Evolutionary conservation across 2,329 filamentous ascomycete species (phyloP), one percentile per base, ranked within the genome.

Genomic region (Alternaria novae-zelandiae): DNA sequence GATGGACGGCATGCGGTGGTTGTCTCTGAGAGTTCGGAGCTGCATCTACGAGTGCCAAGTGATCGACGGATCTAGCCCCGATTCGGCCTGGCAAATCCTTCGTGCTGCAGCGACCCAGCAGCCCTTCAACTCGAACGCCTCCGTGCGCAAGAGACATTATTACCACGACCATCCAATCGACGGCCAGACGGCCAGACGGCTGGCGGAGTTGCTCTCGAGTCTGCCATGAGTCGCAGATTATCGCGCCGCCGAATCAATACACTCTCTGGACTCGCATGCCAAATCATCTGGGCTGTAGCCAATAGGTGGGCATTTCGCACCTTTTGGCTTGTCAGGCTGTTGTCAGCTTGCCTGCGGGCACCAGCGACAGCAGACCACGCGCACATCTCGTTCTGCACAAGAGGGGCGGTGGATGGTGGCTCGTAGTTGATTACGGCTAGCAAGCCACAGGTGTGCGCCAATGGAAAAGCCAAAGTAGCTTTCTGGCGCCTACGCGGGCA

Each of bases 21-120:
- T 10, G 26, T 21, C 49, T n/a, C 13, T 30, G 17, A 17, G 20
- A 41, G 51, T 41, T 54, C 44, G 57, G 26, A 25, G 47, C 36
- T 59, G n/a, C 20, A 32, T 36, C 26, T 28, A 46, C 10, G 36
- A 59, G 26, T 50, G 26, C 49, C 56, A 56, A 32, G 36, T 30
- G 64, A 70, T 67, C 61, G 59, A 53, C 61, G 57, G 49, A 7
- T 30, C 26, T 47, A 51, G 55, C 26, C 60, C 64, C 58, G 51
- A 64, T 63, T 60, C 49, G 59, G 57, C 58, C 47, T 50, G 32
- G 51, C 44, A 25, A 69, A 65, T 64, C 63, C 67, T 69, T 66
- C 58, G 57, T 41, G 47, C 44, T 58, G 57, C 49, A 50, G 55
- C 43, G 17, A 30, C 41, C 54, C 41, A 46, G 32, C 32, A 41